Conservation (phyloP, 2,329 filamentous ascomycete species). For the Coniochaeta prunicola region DNA sequence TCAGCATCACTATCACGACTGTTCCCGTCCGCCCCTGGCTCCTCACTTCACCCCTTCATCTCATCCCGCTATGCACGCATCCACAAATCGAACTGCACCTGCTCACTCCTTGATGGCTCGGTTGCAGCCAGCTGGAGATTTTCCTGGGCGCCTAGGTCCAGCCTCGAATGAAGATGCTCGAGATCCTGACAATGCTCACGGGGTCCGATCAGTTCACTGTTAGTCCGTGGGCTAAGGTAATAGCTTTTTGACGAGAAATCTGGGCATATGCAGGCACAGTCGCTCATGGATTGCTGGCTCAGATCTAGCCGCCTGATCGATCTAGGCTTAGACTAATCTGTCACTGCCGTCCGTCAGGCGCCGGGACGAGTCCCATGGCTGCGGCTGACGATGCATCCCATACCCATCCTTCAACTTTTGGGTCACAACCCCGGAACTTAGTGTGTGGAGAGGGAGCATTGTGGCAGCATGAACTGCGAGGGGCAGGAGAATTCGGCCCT, state of each 20-base stretch:
- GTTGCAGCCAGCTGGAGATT: not conserved
- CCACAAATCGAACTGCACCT: not conserved
- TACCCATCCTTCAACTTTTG: not conserved
- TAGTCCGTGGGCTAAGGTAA: not conserved
- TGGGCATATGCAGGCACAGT: not conserved
- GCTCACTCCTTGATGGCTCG: not conserved
- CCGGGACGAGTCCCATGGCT: not conserved
- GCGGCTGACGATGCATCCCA: not conserved
- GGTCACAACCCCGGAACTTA: not conserved
- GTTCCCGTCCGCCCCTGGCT: not conserved
- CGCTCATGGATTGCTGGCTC: not conserved
- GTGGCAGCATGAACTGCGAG: not conserved
- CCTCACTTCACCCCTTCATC: not conserved
- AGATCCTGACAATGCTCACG: not conserved
- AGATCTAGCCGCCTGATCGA: conserved; percentile 1
- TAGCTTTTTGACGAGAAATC: not conserved
- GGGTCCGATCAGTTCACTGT: not conserved
- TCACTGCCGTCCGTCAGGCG: not conserved
- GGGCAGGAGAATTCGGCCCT: not conserved
- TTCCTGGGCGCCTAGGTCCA: not conserved
- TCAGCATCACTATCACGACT: not conserved
- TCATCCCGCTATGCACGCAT: not conserved
- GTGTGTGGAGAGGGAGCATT: not conserved
- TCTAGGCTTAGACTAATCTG: not conserved
- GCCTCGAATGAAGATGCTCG: not conserved